Base-by-base conservation (phyloP, 2,329 filamentous ascomycete genomes). In the Sphaerulina vaccinii region DNA sequence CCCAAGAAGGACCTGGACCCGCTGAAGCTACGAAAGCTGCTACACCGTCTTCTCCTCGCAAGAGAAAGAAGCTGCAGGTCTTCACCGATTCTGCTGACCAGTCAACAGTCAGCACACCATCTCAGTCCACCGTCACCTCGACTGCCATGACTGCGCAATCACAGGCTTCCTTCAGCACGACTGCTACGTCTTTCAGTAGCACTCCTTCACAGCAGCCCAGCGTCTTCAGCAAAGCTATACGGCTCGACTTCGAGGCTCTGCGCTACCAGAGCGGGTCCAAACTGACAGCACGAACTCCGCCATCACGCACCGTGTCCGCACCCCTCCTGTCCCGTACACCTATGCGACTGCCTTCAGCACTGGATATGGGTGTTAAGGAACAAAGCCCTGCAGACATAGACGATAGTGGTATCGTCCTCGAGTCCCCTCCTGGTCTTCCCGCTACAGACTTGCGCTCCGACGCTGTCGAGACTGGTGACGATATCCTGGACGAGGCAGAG, bases 61-160 rank as follows among this genome's bases (percentile, higher is more conserved):
- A 63, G 49, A 54, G 65, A 22, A 65, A 67, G 58, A 67, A 64
- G 55, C 22, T 66, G 8, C 48, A 55, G 10, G 57, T 68, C 5
- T 65, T 59, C 43, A 42, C 54, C 5, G 65, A 67, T 4, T 32
- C 27, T 45, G 5, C 35, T 18, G 15, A 48, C 10, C 15, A 37
- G 10, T 15, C 44, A 42, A 15, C 29, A 3, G 10, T 32, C n/a
- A 13, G n/a, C 27, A 10, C 27, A 6, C 5, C 21, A 10, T 47
- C 47, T 16, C 46, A 54, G 22, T 33, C 36, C 16, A 47, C 52
- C 4, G 23, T 23, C 15, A 24, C 27, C n/a, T 27, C 41, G n/a
- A 61, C 40, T n/a, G 41, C 46, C 2, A 52, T 49, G 3, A 54
- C 49, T 22, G 24, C 24, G 3, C 36, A 44, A 3, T 60, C 59